These are phyloP conservation scores for Pythium guiyangense DNA, from an alignment of 352 stramenopile genomes.

Conservation along the genomic window DNA sequence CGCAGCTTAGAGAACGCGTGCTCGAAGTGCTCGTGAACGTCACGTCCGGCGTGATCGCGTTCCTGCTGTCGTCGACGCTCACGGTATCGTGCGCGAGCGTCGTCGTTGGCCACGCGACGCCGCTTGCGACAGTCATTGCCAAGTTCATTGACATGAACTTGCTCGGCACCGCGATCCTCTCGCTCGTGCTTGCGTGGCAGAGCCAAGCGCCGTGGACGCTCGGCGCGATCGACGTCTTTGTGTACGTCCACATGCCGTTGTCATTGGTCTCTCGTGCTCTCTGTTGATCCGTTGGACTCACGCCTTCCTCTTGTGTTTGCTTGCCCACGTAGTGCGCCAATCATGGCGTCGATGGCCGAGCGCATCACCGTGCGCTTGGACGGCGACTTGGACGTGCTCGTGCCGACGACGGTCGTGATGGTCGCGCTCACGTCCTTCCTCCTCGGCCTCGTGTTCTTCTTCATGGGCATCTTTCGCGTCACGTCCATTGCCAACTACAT, in stretches of 20 bases:
- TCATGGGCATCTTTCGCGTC: slow-evolving; percentile 64
- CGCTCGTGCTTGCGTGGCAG: slow-evolving; percentile 68
- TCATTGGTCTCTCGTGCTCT: too few species aligned
- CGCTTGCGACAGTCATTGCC: slow-evolving; percentile 52
- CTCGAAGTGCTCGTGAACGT: slow-evolving; percentile 47
- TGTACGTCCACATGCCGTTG: slow-evolving; percentile 51
- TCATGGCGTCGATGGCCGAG: slow-evolving; percentile 72
- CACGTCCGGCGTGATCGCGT: slow-evolving; percentile 73
- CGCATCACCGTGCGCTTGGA: slow-evolving; percentile 59
- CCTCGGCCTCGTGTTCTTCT: slow-evolving; percentile 55
- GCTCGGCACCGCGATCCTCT: slow-evolving; percentile 62
- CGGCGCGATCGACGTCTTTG: slow-evolving; percentile 74
- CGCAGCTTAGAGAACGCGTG: neutral
- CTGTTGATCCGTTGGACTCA: too few species aligned
- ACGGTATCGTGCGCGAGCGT: slow-evolving; percentile 79
- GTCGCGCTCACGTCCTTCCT: slow-evolving; percentile 62
- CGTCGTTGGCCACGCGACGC: slow-evolving; percentile 60
- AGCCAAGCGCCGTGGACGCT: slow-evolving; percentile 72
- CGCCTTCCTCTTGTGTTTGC: too few species aligned
- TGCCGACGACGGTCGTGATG: slow-evolving; percentile 73
- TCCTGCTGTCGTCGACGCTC: slow-evolving; percentile 71
- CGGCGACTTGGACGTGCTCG: slow-evolving; percentile 50
- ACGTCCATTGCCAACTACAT: slow-evolving; percentile 85
- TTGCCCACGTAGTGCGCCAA: slow-evolving; percentile 49
- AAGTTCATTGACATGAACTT: slow-evolving; percentile 86